A percentile compares a stretch with the other conserved stretches of the same genome.
These are phyloP conservation scores for Candida peoriensis DNA, from an alignment of 805 yeast genomes.

Conservation along the genomic window DNA sequence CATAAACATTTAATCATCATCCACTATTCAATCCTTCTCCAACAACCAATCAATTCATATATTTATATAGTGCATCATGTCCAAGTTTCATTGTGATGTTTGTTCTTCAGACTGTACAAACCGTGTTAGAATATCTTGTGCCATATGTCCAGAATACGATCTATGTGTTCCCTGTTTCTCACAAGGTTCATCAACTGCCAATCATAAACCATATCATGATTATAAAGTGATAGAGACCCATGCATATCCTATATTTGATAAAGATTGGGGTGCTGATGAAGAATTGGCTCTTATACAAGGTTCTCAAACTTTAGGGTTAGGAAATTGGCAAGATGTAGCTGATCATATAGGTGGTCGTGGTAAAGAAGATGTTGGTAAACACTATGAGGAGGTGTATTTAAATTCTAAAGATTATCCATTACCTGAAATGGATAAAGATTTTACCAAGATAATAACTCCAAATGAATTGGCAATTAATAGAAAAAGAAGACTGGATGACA, in stretches of 20 bases:
- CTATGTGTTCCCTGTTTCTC: slow-evolving; percentile 98
- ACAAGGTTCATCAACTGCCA: slow-evolving; percentile 71
- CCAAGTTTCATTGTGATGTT: slow-evolving; percentile 83
- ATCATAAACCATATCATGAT: slow-evolving; percentile 92
- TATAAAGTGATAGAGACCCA: slow-evolving; percentile 91
- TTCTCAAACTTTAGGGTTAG: slow-evolving; percentile 84
- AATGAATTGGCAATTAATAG: slow-evolving; percentile 64
- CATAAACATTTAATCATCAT: too few relatives aligned
- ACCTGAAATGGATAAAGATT: slow-evolving; percentile 77
- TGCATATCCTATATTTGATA: slow-evolving; percentile 85
- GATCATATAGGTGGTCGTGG: slow-evolving; percentile 92
- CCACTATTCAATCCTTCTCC: too few relatives aligned
- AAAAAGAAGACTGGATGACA: slow-evolving; percentile 64
- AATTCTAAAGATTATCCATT: slow-evolving; percentile 74
- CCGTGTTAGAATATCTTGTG: slow-evolving; percentile 86
- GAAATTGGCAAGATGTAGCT: slow-evolving; percentile 98
- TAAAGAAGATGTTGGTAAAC: slow-evolving; percentile 86
- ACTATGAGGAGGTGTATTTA: slow-evolving; percentile 70
- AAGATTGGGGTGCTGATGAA: slow-evolving; percentile 98
- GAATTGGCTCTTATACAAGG: slow-evolving; percentile 87
- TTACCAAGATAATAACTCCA: slow-evolving; percentile 49
- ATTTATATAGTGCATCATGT: slow-evolving; percentile 10
- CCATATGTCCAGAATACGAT: slow-evolving; percentile 89
- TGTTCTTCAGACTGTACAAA: slow-evolving; percentile 96
- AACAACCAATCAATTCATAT: not conserved